Conservation (phyloP, 495 filamentous ascomycete species). For the Penicillium simplicissimum region DNA sequence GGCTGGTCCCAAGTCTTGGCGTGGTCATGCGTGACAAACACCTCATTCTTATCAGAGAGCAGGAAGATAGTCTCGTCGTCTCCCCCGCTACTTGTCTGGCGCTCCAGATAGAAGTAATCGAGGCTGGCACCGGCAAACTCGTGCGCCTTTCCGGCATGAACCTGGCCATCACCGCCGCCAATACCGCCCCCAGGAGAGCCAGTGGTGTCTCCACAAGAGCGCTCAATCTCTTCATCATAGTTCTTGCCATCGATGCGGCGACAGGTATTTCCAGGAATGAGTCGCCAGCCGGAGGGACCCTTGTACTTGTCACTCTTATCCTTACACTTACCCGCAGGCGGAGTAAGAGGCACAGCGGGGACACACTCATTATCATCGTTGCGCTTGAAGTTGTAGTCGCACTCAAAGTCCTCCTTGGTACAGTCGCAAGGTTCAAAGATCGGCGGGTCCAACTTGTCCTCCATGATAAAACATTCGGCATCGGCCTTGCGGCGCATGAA, state of each 20-base stretch:
- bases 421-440: constrained; percentile 74
- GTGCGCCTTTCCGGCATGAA: constrained; percentile 51
- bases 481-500: constrained; percentile 80
- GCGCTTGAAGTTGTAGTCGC: constrained; percentile 82
- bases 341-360: constrained; percentile 50
- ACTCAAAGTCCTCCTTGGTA: constrained; percentile 83
- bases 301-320: constrained; percentile 66
- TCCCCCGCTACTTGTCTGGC: constrained; percentile 60
- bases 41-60: constrained; percentile 62
- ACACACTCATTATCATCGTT: constrained; percentile 64
- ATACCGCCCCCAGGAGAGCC: constrained; percentile 31
- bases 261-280: constrained; percentile 90
- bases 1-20: constrained; percentile 77
- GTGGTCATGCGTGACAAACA: constrained; percentile 77
- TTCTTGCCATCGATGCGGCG: constrained; percentile 54
- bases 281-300: constrained; percentile 85
- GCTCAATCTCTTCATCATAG: constrained; percentile 46
- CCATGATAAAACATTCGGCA: constrained; percentile 82
- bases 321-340: constrained; percentile 66
- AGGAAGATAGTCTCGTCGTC: constrained; percentile 84
- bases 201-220: constrained; percentile 52
- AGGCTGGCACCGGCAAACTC: constrained; percentile 57
- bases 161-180: constrained; percentile 54
- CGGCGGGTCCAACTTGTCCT: constrained; percentile 70
- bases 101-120: constrained; percentile 82